A percentile compares a stretch with the other conserved stretches of the same genome.
These are phyloP conservation scores for Ballota nigra DNA, from an alignment of 257 asterid genomes.

Conservation along the genomic window DNA sequence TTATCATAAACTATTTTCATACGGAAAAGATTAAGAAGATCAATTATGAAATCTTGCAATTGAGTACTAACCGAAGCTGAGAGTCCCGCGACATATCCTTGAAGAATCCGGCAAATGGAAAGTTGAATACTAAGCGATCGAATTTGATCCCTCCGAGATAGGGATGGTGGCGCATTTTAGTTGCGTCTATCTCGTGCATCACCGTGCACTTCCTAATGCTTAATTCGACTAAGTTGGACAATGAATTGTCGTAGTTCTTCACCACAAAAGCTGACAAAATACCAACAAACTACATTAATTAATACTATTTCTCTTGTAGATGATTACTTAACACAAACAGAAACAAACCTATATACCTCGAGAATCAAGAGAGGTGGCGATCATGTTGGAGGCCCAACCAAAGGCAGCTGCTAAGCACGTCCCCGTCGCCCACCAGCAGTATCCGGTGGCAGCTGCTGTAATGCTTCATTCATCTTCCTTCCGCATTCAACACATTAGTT, in stretches of 20 bases:
- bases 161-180: conserved; percentile 14
- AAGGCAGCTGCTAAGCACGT: conserved; percentile 31
- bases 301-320: too few species aligned
- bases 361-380: conserved; percentile 44
- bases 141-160: conserved; percentile 16
- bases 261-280: conserved; percentile 20
- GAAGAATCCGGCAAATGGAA: conserved; percentile 28
- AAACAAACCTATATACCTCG: conserved; percentile 1
- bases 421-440: conserved; percentile 42
- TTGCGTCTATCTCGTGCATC: conserved; percentile 29
- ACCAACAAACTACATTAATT: too few species aligned
- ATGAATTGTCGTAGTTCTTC: conserved; percentile 20
- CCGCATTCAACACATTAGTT: neutral
- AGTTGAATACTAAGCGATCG: conserved; percentile 30
- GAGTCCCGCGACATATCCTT: conserved; percentile 13
- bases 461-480: conserved; percentile 25
- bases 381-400: conserved; percentile 30
- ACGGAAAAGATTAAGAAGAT: too few species aligned
- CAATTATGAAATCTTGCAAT: neutral
- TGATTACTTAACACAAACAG: too few species aligned
- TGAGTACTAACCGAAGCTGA: conserved; percentile 19
- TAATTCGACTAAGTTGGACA: conserved; percentile 18
- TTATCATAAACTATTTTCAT: too few species aligned
- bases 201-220: conserved; percentile 23
- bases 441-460: conserved; percentile 32